These are phyloP conservation scores for Fusarium acutatum DNA, from an alignment of 2,329 filamentous ascomycete species.

Conservation along the genomic window DNA sequence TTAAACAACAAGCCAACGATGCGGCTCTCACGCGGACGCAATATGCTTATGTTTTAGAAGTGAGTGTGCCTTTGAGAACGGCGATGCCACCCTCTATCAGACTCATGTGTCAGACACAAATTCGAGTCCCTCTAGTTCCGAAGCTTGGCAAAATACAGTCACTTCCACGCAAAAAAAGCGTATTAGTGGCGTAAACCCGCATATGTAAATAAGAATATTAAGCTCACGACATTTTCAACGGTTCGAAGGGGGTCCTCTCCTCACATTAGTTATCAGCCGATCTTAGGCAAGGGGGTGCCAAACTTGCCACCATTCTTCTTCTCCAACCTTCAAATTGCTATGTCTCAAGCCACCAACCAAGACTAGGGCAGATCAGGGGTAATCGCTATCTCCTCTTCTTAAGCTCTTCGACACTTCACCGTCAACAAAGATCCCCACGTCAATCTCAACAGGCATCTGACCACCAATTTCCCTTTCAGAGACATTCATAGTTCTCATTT, in stretches of 20 bases:
- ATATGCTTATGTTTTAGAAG: background rate
- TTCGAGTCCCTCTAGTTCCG: too few relatives aligned
- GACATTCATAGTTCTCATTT: background rate
- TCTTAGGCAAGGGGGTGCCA: background rate
- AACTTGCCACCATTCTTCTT: background rate
- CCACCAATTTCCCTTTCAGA: background rate
- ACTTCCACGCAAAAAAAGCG: background rate
- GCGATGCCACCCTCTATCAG: background rate
- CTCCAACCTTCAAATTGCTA: background rate
- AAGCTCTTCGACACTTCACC: background rate
- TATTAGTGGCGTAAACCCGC: background rate
- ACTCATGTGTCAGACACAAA: background rate
- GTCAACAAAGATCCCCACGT: background rate
- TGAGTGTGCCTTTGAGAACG: rapidly evolving
- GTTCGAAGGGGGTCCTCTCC: background rate
- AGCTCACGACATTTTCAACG: background rate
- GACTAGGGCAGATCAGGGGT: background rate
- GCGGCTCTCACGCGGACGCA: too few relatives aligned
- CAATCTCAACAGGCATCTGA: background rate
- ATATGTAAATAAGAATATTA: background rate
- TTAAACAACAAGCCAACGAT: background rate
- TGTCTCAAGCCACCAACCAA: background rate
- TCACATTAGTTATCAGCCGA: background rate
- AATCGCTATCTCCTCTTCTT: background rate
- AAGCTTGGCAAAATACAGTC: background rate